Evolutionary conservation across 148 eudicot genomes (phyloP).

Genomic region (Euryodendron excelsum): DNA sequence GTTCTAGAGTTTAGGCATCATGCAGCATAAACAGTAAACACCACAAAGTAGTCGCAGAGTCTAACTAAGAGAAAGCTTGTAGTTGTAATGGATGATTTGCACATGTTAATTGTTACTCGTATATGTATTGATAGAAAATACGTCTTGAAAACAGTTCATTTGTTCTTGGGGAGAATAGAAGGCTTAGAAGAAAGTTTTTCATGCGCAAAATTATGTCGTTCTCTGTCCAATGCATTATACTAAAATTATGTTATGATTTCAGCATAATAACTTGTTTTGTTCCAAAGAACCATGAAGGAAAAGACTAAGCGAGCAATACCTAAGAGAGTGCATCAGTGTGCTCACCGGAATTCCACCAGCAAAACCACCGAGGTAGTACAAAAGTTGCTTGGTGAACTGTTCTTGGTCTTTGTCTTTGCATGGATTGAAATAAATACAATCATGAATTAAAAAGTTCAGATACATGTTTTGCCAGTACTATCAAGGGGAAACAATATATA

Average conservation of each 20-base stretch:
- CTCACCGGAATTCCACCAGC: constrained; percentile 99
- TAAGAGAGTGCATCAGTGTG: constrained; percentile 76
- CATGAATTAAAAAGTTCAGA: neutral
- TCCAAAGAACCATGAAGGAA: neutral
- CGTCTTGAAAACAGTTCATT: neutral
- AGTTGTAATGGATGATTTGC: neutral
- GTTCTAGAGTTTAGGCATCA: neutral
- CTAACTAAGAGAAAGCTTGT: neutral
- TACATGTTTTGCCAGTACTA: constrained; percentile 1
- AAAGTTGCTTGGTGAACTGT: constrained; percentile 82
- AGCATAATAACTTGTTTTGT: neutral
- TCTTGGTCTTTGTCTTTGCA: constrained; percentile 85
- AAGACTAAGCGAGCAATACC: constrained; percentile 61
- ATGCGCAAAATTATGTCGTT: neutral
- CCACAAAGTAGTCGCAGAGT: neutral
- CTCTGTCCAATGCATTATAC: neutral
- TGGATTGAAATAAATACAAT: constrained; percentile 1
- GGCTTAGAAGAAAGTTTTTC: neutral
- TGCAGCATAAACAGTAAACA: neutral
- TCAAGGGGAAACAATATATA: neutral
- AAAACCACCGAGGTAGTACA: constrained; percentile 87
- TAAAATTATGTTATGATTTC: neutral
- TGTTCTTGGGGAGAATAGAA: neutral
- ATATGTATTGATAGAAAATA: neutral
- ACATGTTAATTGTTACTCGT: neutral